Evolutionary conservation across 257 asterid genomes (phyloP), one percentile per base, ranked within the genome.

Genomic region (Primulina huaijiensis): DNA sequence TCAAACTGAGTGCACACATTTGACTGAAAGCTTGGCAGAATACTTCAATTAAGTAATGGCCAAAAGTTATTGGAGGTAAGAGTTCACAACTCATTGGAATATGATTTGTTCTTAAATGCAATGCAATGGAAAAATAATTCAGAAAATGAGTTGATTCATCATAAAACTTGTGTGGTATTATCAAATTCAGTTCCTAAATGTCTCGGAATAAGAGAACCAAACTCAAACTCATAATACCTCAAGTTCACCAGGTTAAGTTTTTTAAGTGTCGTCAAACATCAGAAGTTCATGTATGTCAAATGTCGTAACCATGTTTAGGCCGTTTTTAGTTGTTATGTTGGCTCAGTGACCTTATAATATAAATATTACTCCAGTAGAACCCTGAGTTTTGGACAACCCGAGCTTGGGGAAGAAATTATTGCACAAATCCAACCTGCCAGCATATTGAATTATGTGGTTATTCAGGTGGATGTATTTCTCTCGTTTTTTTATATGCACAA

Each of bases 401-500:
- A 43, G 53, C 50, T 38, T 38, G 53, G 53, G 53, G 38, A 37
- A 31, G 46, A 46, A 30, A 52, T 53, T 35, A 35, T 35, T 46
- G 27, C 62, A 60, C 37, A 20, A 46, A 62, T 46, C 63, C 35
- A 58, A 46, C 73, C 55, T 67, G 20, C 60, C 21, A 62, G 58
- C 61, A n/a, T 37, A 6, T 33, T 11, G 50, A 40, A 30, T 16
- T 60, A 68, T 38, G 38, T 38, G 30, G 11, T 74, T 35, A 46
- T 59, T 10, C 33, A 50, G n/a, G 62, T 56, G 25, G 65, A 17
- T 12, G 31, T 34, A 20, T 61, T 56, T 23, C 12, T 62, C 40
- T 63, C 38, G 61, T 67, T 57, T 30, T 56, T 62, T 62, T 7
- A 50, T 59, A 46, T 70, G 68, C 60, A 8, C 30, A 2, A 27